phyloP scores from a whole-genome alignment of 345 rosid species.

The Microthlaspi erraticum region DNA sequence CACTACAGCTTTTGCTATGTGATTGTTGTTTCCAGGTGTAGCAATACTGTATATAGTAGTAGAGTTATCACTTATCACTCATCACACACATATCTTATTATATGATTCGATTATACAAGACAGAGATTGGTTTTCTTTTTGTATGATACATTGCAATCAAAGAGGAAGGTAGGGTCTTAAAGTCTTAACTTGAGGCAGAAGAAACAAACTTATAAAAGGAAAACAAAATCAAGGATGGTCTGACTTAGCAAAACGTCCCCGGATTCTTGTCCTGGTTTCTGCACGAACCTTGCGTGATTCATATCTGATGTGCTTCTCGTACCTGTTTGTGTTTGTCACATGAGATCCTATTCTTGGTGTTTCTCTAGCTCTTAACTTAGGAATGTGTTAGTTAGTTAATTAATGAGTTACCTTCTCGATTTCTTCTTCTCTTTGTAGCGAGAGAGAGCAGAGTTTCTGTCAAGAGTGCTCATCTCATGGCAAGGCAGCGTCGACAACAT shows the following conservation, averaged over 20 bases:
- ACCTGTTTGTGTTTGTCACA: too few species aligned
- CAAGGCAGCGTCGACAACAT: conserved; percentile 21
- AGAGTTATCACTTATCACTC: too few species aligned
- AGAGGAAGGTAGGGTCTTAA: background rate
- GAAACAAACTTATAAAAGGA: background rate
- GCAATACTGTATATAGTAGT: too few species aligned
- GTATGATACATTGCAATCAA: conserved; percentile 14
- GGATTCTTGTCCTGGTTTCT: conserved; percentile 82
- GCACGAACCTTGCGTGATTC: conserved; percentile 88
- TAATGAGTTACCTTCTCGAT: conserved; percentile 67
- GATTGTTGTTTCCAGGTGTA: too few species aligned
- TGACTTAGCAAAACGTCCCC: conserved; percentile 88
- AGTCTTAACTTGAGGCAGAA: too few species aligned
- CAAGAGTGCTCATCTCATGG: conserved; percentile 69
- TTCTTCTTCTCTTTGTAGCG: conserved; percentile 92
- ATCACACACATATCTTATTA: background rate
- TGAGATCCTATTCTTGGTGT: too few species aligned
- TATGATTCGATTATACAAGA: background rate
- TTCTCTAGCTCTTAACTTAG: background rate
- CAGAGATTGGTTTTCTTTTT: background rate
- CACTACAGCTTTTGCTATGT: too few species aligned
- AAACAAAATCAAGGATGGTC: conserved; percentile 7
- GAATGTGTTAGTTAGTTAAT: background rate
- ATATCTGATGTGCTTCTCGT: conserved; percentile 80
- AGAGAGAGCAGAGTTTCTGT: conserved; percentile 80